phyloP scores from a whole-genome alignment of 805 yeast species.

The Pichia thaimueangensis region DNA sequence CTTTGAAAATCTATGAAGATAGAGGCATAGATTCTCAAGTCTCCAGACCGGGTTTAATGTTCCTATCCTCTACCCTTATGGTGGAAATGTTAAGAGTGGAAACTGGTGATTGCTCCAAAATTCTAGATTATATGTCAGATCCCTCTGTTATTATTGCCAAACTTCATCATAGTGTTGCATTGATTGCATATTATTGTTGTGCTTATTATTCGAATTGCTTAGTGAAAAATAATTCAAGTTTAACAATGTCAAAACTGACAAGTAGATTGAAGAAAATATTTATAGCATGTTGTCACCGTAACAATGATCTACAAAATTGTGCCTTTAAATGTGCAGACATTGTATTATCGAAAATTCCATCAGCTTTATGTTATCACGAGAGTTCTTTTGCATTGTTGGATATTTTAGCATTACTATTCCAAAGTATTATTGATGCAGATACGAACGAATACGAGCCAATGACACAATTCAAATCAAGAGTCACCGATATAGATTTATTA shows the following conservation, averaged over 20 bases:
- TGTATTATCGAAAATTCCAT: slow-evolving; percentile 61
- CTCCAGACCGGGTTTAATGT: slow-evolving; percentile 77
- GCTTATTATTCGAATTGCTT: slow-evolving; percentile 49
- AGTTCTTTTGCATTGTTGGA: slow-evolving; percentile 79
- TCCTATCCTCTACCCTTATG: slow-evolving; percentile 73
- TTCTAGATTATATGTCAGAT: slow-evolving; percentile 75
- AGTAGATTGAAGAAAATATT: slow-evolving; percentile 64
- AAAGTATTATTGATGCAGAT: slow-evolving; percentile 78
- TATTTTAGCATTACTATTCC: slow-evolving; percentile 67
- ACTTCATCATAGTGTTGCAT: slow-evolving; percentile 60
- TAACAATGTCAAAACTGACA: slow-evolving; percentile 54
- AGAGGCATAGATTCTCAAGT: slow-evolving; percentile 36
- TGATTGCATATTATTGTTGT: slow-evolving; percentile 54
- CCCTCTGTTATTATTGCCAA: slow-evolving; percentile 68
- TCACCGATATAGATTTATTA: slow-evolving; percentile 43
- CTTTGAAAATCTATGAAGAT: slow-evolving; percentile 41
- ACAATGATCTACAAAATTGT: slow-evolving; percentile 64
- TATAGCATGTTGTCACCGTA: slow-evolving; percentile 70
- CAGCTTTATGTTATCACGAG: slow-evolving; percentile 66
- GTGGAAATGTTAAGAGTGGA: slow-evolving; percentile 74
- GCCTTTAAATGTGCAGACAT: slow-evolving; percentile 74
- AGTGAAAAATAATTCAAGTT: slow-evolving; percentile 49
- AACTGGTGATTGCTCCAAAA: slow-evolving; percentile 75
- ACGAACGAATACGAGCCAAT: slow-evolving; percentile 80
- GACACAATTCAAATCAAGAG: slow-evolving; percentile 46